Evolutionary conservation across 345 rosid genomes (phyloP).

Genomic region (Syzygium jambos): DNA sequence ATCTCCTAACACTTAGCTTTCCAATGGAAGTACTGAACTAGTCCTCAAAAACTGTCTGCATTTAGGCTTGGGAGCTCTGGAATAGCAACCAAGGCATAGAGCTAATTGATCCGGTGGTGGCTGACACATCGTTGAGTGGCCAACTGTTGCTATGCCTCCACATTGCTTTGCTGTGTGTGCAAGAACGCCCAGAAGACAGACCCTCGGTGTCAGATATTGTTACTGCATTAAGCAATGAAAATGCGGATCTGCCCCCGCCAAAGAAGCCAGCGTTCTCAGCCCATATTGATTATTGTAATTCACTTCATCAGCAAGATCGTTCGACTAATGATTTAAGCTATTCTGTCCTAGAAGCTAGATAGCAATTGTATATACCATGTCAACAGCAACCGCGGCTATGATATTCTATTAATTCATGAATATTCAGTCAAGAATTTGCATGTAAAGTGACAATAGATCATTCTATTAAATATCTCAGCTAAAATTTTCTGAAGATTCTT

Average conservation of each 20-base stretch:
- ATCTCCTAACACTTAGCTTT: not conserved
- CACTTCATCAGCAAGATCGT: not conserved
- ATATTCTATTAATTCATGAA: not conserved
- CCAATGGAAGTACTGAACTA: not conserved
- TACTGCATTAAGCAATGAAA: conserved; percentile 5
- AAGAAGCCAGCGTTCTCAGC: conserved; percentile 13
- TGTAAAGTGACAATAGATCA: not conserved
- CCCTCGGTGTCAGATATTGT: conserved; percentile 13
- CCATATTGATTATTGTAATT: not conserved
- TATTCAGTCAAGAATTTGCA: not conserved
- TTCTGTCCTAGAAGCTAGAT: not conserved
- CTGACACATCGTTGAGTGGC: not conserved
- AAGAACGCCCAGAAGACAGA: conserved; percentile 12
- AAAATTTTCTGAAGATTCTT: not conserved
- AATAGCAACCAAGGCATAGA: not conserved
- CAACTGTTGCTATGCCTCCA: conserved; percentile 7
- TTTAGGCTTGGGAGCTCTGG: conserved; percentile 18
- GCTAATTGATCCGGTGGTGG: not conserved
- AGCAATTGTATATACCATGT: not conserved
- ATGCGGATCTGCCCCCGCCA: conserved; percentile 1
- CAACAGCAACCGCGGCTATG: not conserved
- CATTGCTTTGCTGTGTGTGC: conserved; percentile 20
- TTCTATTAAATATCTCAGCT: not conserved
- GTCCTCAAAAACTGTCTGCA: not conserved
- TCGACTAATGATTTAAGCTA: not conserved